Conservation (phyloP, 1,284 basidiomycete species). For the Nidula niveotomentosa region DNA sequence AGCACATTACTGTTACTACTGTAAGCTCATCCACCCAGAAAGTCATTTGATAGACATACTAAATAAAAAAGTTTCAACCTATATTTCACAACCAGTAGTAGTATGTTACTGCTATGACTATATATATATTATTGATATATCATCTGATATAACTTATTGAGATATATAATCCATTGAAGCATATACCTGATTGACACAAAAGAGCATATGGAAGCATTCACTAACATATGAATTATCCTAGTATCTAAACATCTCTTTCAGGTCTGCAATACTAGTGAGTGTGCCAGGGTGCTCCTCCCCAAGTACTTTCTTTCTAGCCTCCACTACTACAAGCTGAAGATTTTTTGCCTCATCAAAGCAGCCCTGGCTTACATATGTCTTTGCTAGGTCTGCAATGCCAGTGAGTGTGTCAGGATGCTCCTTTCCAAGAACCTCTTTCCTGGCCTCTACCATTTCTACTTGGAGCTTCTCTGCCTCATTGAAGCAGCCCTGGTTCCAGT, state of each 20-base stretch:
- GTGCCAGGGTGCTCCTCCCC: not conserved
- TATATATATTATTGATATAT: too few relatives aligned
- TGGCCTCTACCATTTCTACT: not conserved
- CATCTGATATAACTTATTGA: too few relatives aligned
- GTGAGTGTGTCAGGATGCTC: not conserved
- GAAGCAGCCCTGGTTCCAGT: not conserved
- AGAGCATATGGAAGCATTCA: too few relatives aligned
- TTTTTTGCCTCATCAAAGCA: not conserved
- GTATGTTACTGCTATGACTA: too few relatives aligned
- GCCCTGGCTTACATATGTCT: not conserved
- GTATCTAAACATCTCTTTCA: too few relatives aligned
- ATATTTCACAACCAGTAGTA: too few relatives aligned
- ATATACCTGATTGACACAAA: too few relatives aligned
- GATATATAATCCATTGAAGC: too few relatives aligned
- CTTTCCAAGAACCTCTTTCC: not conserved
- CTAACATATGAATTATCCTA: too few relatives aligned
- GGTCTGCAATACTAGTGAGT: too few relatives aligned
- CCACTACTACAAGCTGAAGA: not conserved
- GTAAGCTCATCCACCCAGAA: not conserved
- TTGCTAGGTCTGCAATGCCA: not conserved
- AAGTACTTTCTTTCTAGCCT: not conserved
- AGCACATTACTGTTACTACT: not conserved
- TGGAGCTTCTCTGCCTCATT: not conserved
- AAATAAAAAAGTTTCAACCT: too few relatives aligned
- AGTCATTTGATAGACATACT: too few relatives aligned